Conservation (phyloP, 2,329 filamentous ascomycete species). For the Helminthosporium solani region DNA sequence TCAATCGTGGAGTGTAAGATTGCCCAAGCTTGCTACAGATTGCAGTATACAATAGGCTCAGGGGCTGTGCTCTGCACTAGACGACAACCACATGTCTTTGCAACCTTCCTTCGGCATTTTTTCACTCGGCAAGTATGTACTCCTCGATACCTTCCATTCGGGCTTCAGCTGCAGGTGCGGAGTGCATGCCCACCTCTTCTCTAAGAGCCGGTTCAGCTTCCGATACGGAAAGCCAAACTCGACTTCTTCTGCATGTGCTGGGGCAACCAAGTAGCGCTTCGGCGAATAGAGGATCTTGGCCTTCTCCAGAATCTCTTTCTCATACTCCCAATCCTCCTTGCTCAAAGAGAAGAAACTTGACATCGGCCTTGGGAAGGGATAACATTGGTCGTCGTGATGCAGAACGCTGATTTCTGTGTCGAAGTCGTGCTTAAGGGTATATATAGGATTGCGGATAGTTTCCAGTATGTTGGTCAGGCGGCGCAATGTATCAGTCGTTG, state of each 20-base stretch:
- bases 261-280: neutral
- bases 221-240: neutral
- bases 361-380: constrained; percentile 19
- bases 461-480: constrained; percentile 19
- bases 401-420: constrained; percentile 15
- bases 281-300: neutral
- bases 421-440: constrained; percentile 19
- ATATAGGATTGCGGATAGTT: constrained; percentile 17
- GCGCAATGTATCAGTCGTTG: neutral
- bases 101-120: neutral
- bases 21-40: no score
- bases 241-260: neutral
- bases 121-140: neutral
- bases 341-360: constrained; percentile 16
- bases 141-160: neutral
- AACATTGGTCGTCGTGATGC: constrained; percentile 17
- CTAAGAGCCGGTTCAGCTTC: neutral
- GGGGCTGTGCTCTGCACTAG: neutral
- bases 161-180: neutral
- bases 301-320: constrained; percentile 9
- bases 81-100: neutral
- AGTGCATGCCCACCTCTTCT: constrained; percentile 1
- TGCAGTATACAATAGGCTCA: no score
- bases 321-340: constrained; percentile 22
- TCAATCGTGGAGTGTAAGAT: no score